Evolutionary conservation across 306 rosid genomes (phyloP), one percentile per base, ranked within the genome.

Genomic region (Acacia acuminata): DNA sequence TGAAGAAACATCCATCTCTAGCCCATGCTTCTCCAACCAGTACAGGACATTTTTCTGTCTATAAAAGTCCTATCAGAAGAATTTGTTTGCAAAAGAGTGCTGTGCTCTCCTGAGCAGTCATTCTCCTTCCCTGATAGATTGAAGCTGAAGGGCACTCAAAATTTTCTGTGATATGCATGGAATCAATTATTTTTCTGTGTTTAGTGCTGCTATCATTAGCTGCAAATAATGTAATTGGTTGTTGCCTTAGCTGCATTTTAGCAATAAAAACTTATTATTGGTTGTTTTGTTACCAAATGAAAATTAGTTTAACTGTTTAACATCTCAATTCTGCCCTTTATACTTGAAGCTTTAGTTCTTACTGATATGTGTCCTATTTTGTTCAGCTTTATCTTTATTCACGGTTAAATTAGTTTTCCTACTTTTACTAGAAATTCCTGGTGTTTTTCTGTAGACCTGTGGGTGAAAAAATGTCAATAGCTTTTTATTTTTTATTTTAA

Each of bases 201-300:
- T 76, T 51, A 66, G 48, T 50, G n/a, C 44, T 69, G 22, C 40
- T 75, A 80, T 75, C 71, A 40, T 70, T 40, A 34, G 68, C 68
- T 55, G 78, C 43, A 68, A 75, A 65, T 30, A 30, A 44, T 73
- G 12, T n/a, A 20, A 58, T 61, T 27, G 36, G 32, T 27, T 63
- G 73, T 81, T 56, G 11, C 76, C 55, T 56, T 25, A 61, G 64
- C 73, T 56, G 75, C 30, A 74, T 70, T 76, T 58, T 70, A 34
- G 61, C 76, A 75, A 55, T 53, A 83, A 66, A 78, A 73, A 71
- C 73, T 66, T 30, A 72, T 34, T 67, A 70, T 71, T 74, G 77
- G 79, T 53, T 60, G 70, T 76, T 61, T 47, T 61, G 63, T 30
- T 64, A 60, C 75, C 72, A 64, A 63, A 77, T 36, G 34, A 22